These are phyloP conservation scores for Pythium aristosporum DNA, from an alignment of 352 stramenopile genomes.

Conservation along the genomic window DNA sequence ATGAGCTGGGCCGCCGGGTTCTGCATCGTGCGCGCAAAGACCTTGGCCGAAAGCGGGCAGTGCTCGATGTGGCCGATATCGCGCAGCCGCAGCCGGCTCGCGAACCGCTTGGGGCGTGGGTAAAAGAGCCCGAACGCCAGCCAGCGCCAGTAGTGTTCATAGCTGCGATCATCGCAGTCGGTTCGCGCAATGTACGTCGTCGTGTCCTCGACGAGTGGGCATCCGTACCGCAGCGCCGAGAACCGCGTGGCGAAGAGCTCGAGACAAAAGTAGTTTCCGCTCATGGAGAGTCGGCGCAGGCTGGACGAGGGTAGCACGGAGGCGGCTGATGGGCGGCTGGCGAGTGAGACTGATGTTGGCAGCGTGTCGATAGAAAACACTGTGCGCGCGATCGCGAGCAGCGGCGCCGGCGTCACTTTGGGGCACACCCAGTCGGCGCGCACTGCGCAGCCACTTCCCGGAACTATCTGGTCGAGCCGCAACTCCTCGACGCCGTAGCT, in stretches of 20 bases:
- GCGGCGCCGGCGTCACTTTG: not conserved
- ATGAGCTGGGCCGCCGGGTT: conserved; percentile 14
- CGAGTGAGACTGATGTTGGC: not conserved
- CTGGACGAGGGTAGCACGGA: not conserved
- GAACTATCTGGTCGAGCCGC: not conserved
- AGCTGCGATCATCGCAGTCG: too few species aligned
- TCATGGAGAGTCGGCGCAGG: conserved; percentile 10
- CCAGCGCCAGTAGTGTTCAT: conserved; percentile 15
- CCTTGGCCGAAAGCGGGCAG: not conserved
- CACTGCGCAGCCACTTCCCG: not conserved
- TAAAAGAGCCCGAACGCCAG: conserved; percentile 27
- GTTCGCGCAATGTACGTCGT: not conserved
- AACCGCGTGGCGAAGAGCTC: conserved; percentile 4
- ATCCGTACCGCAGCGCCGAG: conserved; percentile 14
- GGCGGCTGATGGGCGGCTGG: not conserved
- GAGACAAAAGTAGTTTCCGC: not conserved
- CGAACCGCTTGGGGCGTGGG: conserved; percentile 23
- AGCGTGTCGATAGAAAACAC: not conserved
- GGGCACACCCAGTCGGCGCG: not conserved
- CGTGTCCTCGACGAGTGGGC: conserved; percentile 3
- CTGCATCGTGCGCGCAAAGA: not conserved
- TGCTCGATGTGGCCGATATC: not conserved
- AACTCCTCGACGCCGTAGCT: conserved; percentile 5
- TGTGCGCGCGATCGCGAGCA: not conserved
- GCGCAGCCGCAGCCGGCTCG: conserved; percentile 3